A percentile compares a stretch with the other conserved stretches of the same genome.
These are phyloP conservation scores for Aeschynomene evenia DNA, from an alignment of 306 rosid species.

Conservation along the genomic window DNA sequence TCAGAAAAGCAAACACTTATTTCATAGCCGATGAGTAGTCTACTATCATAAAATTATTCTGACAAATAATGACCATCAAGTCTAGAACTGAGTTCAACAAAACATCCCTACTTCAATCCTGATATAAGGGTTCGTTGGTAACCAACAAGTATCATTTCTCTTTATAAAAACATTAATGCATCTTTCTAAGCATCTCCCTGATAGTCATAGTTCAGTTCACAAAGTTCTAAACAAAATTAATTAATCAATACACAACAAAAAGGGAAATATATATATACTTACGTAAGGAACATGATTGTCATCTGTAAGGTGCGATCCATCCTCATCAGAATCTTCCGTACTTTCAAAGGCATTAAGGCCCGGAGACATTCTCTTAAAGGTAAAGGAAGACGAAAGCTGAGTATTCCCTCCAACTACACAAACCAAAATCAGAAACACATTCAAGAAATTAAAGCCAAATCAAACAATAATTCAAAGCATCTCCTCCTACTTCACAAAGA, in stretches of 20 bases:
- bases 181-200: background rate
- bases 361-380: slow-evolving; percentile 51
- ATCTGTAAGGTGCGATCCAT: slow-evolving; percentile 48
- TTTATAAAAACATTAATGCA: background rate
- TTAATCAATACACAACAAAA: background rate
- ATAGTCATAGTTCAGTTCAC: background rate
- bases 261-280: slow-evolving; percentile 21
- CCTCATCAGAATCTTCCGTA: slow-evolving; percentile 66
- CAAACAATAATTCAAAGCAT: background rate
- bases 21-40: background rate
- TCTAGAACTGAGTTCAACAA: background rate
- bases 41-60: background rate
- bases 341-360: slow-evolving; percentile 43
- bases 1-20: background rate
- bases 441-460: too few species aligned
- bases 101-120: background rate
- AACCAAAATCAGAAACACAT: slow-evolving; percentile 4
- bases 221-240: background rate
- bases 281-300: slow-evolving; percentile 37
- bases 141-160: slow-evolving; percentile 3
- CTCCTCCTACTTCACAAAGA: background rate
- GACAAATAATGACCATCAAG: background rate
- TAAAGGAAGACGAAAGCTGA: slow-evolving; percentile 36
- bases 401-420: slow-evolving; percentile 36
- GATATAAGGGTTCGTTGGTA: background rate